Percentiles rank a stretch among this genome's conserved stretches.
Evolutionary conservation across 2,329 filamentous ascomycete species (phyloP).

Genomic region (Alternaria brassicae): DNA sequence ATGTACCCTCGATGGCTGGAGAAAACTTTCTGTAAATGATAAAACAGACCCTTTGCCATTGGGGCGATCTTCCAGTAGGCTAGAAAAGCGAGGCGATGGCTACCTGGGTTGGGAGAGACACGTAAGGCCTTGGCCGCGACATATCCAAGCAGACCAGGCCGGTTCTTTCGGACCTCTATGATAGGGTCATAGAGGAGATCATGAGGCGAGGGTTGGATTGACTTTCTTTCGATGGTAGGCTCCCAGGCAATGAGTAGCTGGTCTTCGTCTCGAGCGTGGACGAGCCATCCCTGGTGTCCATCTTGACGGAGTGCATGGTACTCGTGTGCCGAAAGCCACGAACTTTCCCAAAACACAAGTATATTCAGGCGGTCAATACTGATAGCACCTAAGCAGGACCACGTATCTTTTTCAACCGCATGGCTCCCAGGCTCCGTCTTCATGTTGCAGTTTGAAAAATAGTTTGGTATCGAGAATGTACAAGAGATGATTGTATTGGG

Average conservation of each 20-base stretch:
- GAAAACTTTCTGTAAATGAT: conserved; percentile 11
- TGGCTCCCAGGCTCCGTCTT: conserved; percentile 3
- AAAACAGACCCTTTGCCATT: conserved; percentile 16
- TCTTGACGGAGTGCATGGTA: conserved; percentile 6
- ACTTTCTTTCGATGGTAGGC: conserved; percentile 14
- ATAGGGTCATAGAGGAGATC: background rate
- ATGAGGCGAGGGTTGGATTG: background rate
- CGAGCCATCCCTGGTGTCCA: conserved; percentile 9
- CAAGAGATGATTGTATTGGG: conserved; percentile 1
- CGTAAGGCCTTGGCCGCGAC: conserved; percentile 10
- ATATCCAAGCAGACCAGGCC: conserved; percentile 15
- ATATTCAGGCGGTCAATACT: conserved; percentile 1
- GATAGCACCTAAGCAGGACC: conserved; percentile 12
- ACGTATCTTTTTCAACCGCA: background rate
- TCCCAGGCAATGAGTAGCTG: conserved; percentile 17
- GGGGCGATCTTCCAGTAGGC: conserved; percentile 17
- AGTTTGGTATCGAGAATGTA: background rate
- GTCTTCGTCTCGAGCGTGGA: conserved; percentile 11
- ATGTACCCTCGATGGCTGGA: conserved; percentile 13
- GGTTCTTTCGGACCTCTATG: conserved; percentile 8
- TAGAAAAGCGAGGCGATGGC: conserved; percentile 15
- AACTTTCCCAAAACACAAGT: conserved; percentile 11
- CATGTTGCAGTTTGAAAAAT: conserved; percentile 1
- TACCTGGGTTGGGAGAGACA: background rate
- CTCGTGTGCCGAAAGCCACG: background rate